Evolutionary conservation across 371 early-diverging fungal genomes (phyloP).

Genomic region (Blastocladiella emersonii): DNA sequence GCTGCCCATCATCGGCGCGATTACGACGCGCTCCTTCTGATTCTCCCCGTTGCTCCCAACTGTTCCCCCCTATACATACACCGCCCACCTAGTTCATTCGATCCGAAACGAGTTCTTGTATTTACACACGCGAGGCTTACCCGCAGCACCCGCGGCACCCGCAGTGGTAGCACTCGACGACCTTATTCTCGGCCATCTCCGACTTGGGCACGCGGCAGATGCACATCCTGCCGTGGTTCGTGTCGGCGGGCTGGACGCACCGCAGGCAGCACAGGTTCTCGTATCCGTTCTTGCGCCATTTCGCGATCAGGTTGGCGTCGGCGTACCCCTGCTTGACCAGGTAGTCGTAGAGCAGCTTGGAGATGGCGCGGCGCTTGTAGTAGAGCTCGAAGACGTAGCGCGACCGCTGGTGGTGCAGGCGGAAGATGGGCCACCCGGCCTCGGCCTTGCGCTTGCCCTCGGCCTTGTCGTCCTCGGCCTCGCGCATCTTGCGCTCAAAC

Average conservation of each 20-base stretch:
- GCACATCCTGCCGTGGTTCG: constrained; percentile 94
- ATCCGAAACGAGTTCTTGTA: no score
- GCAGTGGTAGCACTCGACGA: constrained; percentile 88
- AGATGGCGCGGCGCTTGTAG: constrained; percentile 87
- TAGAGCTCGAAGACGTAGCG: constrained; percentile 91
- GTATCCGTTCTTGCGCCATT: constrained; percentile 97
- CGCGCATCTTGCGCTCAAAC: constrained; percentile 85
- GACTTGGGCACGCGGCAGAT: constrained; percentile 93
- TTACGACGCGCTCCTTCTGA: neutral
- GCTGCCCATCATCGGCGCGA: neutral
- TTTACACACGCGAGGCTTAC: neutral
- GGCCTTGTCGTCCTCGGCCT: constrained; percentile 90
- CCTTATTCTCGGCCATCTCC: constrained; percentile 72
- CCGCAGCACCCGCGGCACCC: constrained; percentile 35
- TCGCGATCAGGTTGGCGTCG: constrained; percentile 88
- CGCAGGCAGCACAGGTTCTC: constrained; percentile 96
- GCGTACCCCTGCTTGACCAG: constrained; percentile 80
- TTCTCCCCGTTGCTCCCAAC: no score
- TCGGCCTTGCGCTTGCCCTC: constrained; percentile 91
- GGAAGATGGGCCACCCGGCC: constrained; percentile 88
- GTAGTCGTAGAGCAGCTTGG: constrained; percentile 81
- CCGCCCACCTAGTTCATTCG: no score
- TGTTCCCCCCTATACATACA: no score
- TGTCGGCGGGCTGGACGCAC: constrained; percentile 94
- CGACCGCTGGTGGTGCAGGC: constrained; percentile 93